A percentile compares a stretch with the other conserved stretches of the same genome.
Evolutionary conservation across 306 rosid species (phyloP).

Genomic region (Arachis hypogaea): DNA sequence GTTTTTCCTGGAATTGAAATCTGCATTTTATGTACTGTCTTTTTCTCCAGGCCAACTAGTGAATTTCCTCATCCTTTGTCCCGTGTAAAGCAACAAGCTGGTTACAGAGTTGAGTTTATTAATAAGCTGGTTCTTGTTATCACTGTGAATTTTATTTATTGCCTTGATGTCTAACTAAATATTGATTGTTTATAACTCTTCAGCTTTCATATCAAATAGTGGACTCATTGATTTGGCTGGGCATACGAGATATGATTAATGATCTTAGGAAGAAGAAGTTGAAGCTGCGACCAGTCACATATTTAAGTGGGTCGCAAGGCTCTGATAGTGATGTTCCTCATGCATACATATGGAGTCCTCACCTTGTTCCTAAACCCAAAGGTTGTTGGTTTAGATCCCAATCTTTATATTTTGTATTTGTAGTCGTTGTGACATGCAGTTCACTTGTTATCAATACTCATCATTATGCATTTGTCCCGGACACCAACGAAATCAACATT

Average conservation of each 20-base stretch:
- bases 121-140: conserved; percentile 19
- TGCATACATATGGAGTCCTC: conserved; percentile 99
- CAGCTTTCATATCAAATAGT: conserved; percentile 99
- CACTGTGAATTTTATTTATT: conserved; percentile 24
- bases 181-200: conserved; percentile 28
- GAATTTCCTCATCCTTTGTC: conserved; percentile 99
- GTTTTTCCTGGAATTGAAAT: conserved; percentile 35
- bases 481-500: conserved; percentile 18
- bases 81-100: conserved; percentile 95
- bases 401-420: conserved; percentile 21
- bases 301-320: conserved; percentile 98
- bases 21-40: conserved; percentile 37
- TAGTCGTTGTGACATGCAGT: conserved; percentile 16
- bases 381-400: conserved; percentile 55
- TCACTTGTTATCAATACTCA: background rate
- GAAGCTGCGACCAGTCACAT: conserved; percentile 95
- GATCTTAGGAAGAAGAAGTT: conserved; percentile 90
- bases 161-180: conserved; percentile 30
- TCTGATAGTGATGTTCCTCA: conserved; percentile 86
- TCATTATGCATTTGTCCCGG: conserved; percentile 20
- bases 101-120: conserved; percentile 72
- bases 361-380: conserved; percentile 99
- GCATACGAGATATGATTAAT: conserved; percentile 97
- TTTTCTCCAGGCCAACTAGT: conserved; percentile 82
- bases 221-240: conserved; percentile 96